These are phyloP conservation scores for Phyllostachys edulis DNA, from an alignment of 176 grass and related monocot genomes.

Conservation along the genomic window DNA sequence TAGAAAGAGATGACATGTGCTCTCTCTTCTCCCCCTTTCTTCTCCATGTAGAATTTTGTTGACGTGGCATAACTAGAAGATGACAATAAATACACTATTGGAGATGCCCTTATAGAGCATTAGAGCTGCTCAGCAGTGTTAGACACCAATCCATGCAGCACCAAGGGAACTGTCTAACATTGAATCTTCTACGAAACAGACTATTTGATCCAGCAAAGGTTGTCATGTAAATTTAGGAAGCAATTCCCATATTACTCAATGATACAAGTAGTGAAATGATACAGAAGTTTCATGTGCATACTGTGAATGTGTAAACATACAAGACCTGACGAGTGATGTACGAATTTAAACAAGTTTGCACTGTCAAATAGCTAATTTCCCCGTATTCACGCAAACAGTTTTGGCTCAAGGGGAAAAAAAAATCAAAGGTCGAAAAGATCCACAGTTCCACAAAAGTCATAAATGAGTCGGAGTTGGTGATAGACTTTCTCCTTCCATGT, in stretches of 20 bases:
- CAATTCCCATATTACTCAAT: background rate
- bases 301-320: background rate
- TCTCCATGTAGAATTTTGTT: too few relatives aligned
- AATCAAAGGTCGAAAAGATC: background rate
- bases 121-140: background rate
- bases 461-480: background rate
- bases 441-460: background rate
- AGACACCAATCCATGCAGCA: background rate
- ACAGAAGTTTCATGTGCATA: background rate
- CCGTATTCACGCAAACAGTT: background rate
- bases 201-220: background rate
- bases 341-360: background rate
- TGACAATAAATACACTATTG: too few relatives aligned
- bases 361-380: background rate
- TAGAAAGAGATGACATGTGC: too few relatives aligned
- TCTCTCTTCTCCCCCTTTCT: too few relatives aligned
- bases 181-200: background rate
- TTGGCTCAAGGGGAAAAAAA: background rate
- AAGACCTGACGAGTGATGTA: background rate
- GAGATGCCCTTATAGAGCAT: background rate
- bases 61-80: too few relatives aligned
- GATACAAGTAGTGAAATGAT: background rate
- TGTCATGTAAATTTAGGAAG: background rate
- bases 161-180: background rate
- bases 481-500: background rate